Evolutionary conservation across 495 filamentous ascomycete species (phyloP).

Genomic region (Penicillium arizonense): DNA sequence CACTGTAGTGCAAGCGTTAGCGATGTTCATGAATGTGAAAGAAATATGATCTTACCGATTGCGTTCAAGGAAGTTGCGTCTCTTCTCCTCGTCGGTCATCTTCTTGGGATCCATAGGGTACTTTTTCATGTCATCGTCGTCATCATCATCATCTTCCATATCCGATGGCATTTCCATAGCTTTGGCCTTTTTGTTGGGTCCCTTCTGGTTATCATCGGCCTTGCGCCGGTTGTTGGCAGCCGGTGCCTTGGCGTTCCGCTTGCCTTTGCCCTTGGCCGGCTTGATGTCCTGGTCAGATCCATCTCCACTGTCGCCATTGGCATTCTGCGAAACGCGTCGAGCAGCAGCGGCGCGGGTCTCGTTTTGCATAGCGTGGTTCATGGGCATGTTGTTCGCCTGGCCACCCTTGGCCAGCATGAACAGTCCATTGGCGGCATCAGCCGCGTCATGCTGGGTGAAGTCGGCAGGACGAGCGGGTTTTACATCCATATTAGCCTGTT

Average conservation of each 20-base stretch:
- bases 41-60: constrained; percentile 71
- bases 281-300: constrained; percentile 68
- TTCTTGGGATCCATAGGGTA: constrained; percentile 57
- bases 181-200: constrained; percentile 71
- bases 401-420: constrained; percentile 80
- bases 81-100: constrained; percentile 99
- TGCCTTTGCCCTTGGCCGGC: constrained; percentile 65
- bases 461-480: constrained; percentile 45
- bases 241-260: constrained; percentile 57
- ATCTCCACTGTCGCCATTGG: constrained; percentile 44
- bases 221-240: constrained; percentile 69
- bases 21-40: background rate
- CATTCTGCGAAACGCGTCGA: constrained; percentile 32
- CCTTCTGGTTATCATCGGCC: constrained; percentile 73
- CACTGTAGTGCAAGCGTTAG: constrained; percentile 54
- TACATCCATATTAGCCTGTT: constrained; percentile 52
- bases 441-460: constrained; percentile 82
- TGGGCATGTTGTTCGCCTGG: constrained; percentile 46
- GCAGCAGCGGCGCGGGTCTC: constrained; percentile 27
- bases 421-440: constrained; percentile 92
- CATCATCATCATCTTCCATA: constrained; percentile 50
- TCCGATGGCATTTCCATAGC: constrained; percentile 53
- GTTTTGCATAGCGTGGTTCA: constrained; percentile 34
- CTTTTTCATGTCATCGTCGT: constrained; percentile 49
- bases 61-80: constrained; percentile 94